Evolutionary conservation across 192 early-diverging fungal genomes (phyloP), one percentile per base, ranked within the genome.

Genomic region (Backusella morwellensis): DNA sequence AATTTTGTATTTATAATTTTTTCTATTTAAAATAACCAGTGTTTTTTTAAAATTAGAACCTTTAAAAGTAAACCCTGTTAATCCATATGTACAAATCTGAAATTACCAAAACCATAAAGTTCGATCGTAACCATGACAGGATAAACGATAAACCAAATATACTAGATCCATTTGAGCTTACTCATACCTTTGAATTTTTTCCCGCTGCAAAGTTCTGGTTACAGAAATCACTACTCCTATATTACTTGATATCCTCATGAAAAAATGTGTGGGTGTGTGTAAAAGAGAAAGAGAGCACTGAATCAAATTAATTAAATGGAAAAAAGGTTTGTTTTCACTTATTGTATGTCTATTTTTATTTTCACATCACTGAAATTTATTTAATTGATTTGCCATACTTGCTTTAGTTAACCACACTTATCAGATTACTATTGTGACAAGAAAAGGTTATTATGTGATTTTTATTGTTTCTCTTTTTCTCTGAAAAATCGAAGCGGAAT

Each of bases 331-430:
- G n/a, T 59, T 23, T 59, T 59, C 23, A 59, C 6, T 59, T 59
- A 59, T 59, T 59, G 23, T 23, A 59, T 63, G 29, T 63, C 56
- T 63, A 63, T 63, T 63, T 63, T 63, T 63, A 63, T 29, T 29
- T 50, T 50, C 47, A 50, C 47, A 17, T 44, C 42, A 56, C 3
- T 63, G 9, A 63, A 63, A 63, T 63, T 63, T 63, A 63, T 63
- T 63, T 29, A 63, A 63, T 63, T 29, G 23, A 63, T 63, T 63
- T 63, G 56, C 56, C 56, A 63, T 63, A 63, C 56, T 63, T 63
- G 26, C 56, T 63, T 63, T 29, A 63, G 56, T 63, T 63, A 29
- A 63, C 1, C 56, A 63, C 56, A 63, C 56, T 63, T 50, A n/a
- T 50, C 19, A 63, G 7, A 63, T 63, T 63, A 63, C 56, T 63